Conservation (phyloP, 495 filamentous ascomycete species). For the Aspergillus cristatus region DNA sequence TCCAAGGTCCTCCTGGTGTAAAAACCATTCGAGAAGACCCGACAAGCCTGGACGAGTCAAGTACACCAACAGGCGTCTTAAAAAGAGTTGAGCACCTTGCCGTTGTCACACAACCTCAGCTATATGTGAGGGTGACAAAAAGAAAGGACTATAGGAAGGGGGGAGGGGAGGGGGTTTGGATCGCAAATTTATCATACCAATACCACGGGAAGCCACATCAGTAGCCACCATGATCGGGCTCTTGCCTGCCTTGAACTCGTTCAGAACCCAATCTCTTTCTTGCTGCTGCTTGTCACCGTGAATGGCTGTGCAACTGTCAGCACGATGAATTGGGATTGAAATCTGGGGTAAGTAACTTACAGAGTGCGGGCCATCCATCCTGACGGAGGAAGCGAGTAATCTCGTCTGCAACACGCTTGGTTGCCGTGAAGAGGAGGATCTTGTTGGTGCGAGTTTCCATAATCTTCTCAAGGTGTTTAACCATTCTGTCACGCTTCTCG, state of each 20-base stretch:
- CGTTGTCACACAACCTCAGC: constrained; percentile 58
- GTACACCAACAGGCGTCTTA: constrained; percentile 57
- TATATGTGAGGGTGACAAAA: constrained; percentile 33
- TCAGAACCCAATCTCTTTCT: constrained; percentile 98
- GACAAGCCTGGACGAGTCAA: constrained; percentile 78
- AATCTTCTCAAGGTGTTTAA: constrained; percentile 95
- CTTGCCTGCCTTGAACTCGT: constrained; percentile 96
- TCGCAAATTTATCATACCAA: constrained; percentile 87
- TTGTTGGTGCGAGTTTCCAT: constrained; percentile 96
- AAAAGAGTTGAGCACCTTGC: constrained; percentile 87
- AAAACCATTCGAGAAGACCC: constrained; percentile 66
- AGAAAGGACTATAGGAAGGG: constrained; percentile 16
- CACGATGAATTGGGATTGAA: neutral
- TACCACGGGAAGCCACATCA: constrained; percentile 93
- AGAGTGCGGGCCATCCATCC: constrained; percentile 97
- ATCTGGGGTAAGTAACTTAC: constrained; percentile 46
- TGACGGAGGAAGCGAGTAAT: constrained; percentile 98
- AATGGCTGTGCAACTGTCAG: constrained; percentile 63
- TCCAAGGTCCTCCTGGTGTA: constrained; percentile 73
- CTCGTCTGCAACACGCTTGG: constrained; percentile 96
- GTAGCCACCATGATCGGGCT: constrained; percentile 90
- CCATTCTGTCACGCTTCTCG: constrained; percentile 96
- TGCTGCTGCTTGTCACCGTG: constrained; percentile 99
- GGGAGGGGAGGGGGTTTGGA: constrained; percentile 34
- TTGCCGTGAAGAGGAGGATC: constrained; percentile 91